Percentiles rank a stretch among this genome's conserved stretches.
Evolutionary conservation across 306 rosid genomes (phyloP).

Genomic region (Mimosa bimucronata): DNA sequence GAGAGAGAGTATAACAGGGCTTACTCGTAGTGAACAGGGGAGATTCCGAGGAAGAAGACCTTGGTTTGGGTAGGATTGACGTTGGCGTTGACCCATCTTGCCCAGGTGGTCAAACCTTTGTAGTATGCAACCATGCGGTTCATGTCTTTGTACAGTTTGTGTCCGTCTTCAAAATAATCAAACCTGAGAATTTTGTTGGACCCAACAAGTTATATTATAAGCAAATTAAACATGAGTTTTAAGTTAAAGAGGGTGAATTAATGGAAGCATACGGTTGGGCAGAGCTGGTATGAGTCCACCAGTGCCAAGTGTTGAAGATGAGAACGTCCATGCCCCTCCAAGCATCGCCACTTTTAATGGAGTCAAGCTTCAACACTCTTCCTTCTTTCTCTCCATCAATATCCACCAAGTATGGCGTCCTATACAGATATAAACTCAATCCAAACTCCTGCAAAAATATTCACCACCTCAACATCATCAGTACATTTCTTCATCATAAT

Average conservation of each 20-base stretch:
- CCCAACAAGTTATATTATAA: too few relatives aligned
- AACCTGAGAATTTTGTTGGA: constrained; percentile 47
- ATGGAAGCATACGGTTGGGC: constrained; percentile 68
- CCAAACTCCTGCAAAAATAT: constrained; percentile 61
- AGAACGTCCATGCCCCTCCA: constrained; percentile 91
- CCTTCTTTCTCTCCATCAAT: constrained; percentile 65
- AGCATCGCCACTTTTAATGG: constrained; percentile 69
- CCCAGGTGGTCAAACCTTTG: constrained; percentile 93
- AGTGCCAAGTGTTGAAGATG: constrained; percentile 93
- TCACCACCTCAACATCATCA: neutral
- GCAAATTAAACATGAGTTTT: neutral
- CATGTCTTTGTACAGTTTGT: constrained; percentile 78
- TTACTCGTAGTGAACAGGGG: constrained; percentile 92
- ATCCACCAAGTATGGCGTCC: constrained; percentile 79
- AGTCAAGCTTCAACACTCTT: constrained; percentile 71
- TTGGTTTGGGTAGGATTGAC: constrained; percentile 80
- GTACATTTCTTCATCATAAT: too few relatives aligned
- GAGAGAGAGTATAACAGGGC: constrained; percentile 25
- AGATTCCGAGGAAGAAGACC: constrained; percentile 91
- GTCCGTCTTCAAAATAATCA: constrained; percentile 74
- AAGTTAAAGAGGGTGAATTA: neutral
- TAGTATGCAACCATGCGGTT: constrained; percentile 73
- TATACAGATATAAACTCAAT: constrained; percentile 58
- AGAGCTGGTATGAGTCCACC: constrained; percentile 96
- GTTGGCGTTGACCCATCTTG: constrained; percentile 78